Conservation (phyloP, 1,284 basidiomycete genomes). For the Phylloboletellus chloephorus region DNA sequence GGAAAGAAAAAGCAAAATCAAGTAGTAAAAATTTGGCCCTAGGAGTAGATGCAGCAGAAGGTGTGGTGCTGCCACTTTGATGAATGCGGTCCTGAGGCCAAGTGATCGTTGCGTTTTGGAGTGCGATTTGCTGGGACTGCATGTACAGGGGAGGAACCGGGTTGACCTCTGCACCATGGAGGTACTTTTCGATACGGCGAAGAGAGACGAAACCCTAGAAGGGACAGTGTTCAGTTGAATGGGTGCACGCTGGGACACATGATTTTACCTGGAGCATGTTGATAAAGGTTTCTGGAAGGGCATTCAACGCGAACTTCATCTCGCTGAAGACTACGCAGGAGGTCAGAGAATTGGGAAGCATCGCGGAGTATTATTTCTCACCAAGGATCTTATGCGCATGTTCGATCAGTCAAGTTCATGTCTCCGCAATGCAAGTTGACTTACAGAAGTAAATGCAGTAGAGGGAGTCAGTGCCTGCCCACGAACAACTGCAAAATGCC, state of each 20-base stretch:
- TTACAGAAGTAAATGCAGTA: conserved; percentile 65
- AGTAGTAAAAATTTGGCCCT: conserved; percentile 73
- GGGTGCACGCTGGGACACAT: background rate
- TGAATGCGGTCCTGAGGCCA: conserved; percentile 76
- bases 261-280: conserved; percentile 68
- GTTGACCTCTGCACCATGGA: conserved; percentile 65
- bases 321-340: conserved; percentile 69
- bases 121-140: conserved; percentile 56
- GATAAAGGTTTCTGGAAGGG: conserved; percentile 86
- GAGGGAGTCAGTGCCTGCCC: conserved; percentile 72
- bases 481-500: conserved; percentile 76
- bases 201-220: conserved; percentile 76
- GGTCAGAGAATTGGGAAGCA: conserved; percentile 6
- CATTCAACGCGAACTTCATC: conserved; percentile 79
- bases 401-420: conserved; percentile 1
- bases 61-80: conserved; percentile 39
- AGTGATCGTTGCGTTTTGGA: conserved; percentile 81
- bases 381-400: conserved; percentile 42
- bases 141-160: conserved; percentile 53
- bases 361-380: conserved; percentile 21
- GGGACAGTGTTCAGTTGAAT: conserved; percentile 1
- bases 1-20: conserved; percentile 79
- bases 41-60: conserved; percentile 67
- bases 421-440: conserved; percentile 19
- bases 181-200: conserved; percentile 87